phyloP scores from a whole-genome alignment of 75 land plant species.

The Pseudotsuga menziesii region DNA sequence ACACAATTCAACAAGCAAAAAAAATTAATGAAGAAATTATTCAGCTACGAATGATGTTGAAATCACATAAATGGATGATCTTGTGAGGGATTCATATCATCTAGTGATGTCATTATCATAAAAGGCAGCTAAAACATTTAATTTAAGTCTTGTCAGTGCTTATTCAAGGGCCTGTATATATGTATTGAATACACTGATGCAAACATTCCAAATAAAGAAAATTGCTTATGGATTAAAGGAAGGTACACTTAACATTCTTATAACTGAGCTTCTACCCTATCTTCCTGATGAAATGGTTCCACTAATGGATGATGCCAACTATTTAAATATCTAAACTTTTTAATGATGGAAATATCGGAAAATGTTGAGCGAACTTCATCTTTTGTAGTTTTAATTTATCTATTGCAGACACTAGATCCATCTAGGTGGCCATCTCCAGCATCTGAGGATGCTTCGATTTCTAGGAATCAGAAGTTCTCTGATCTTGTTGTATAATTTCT shows the following conservation, averaged over 20 bases:
- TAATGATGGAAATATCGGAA: constrained; percentile 98
- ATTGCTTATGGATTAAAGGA: no score
- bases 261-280: constrained; percentile 90
- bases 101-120: constrained; percentile 79
- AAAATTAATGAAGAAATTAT: no score
- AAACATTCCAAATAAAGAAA: no score
- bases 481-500: constrained; percentile 97
- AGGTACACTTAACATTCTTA: no score
- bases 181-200: constrained; percentile 97
- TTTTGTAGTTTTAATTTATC: constrained; percentile 89
- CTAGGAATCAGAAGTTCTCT: constrained; percentile 91
- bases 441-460: no score
- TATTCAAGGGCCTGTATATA: constrained; percentile 99
- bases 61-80: no score
- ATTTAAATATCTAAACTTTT: constrained; percentile 87
- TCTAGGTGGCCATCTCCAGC: no score
- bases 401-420: constrained; percentile 76
- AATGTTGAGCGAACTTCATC: constrained; percentile 99
- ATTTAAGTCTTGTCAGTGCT: no score
- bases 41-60: no score
- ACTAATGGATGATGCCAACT: constrained; percentile 97
- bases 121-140: no score
- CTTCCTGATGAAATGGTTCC: constrained; percentile 97
- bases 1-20: no score
- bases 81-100: no score